These are phyloP conservation scores for Lentinula aciculospora DNA, from an alignment of 768 basidiomycete species.

Conservation along the genomic window DNA sequence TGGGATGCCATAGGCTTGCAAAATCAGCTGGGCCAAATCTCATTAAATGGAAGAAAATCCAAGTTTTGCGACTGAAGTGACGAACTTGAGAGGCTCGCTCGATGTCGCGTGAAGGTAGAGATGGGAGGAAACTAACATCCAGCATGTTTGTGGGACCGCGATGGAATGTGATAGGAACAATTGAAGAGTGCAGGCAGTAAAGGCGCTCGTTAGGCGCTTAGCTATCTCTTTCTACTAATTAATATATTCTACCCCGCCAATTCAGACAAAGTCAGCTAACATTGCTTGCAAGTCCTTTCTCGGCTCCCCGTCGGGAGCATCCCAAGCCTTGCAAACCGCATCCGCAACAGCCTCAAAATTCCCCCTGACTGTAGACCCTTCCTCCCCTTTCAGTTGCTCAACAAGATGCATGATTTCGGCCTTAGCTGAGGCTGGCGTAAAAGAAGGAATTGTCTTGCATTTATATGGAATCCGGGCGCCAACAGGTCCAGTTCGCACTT, in stretches of 20 bases:
- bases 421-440: neutral
- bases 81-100: slow-evolving; percentile 57
- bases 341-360: neutral
- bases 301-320: neutral
- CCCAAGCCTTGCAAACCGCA: neutral
- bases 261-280: neutral
- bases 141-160: slow-evolving; percentile 19
- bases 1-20: slow-evolving; percentile 56
- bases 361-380: neutral
- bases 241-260: too few species aligned
- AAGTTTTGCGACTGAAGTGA: slow-evolving; percentile 14
- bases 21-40: slow-evolving; percentile 49
- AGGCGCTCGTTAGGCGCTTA: too few species aligned
- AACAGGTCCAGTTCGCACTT: slow-evolving; percentile 1
- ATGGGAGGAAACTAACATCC: slow-evolving; percentile 42
- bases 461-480: neutral
- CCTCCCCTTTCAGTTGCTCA: neutral
- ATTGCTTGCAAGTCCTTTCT: neutral
- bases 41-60: slow-evolving; percentile 11
- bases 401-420: neutral
- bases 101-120: slow-evolving; percentile 45
- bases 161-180: neutral
- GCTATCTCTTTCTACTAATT: too few species aligned
- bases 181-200: neutral
- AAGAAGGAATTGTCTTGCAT: slow-evolving; percentile 1